Evolutionary conservation across 2,329 filamentous ascomycete species (phyloP), one percentile per base, ranked within the genome.

Genomic region (Beauveria sp.): DNA sequence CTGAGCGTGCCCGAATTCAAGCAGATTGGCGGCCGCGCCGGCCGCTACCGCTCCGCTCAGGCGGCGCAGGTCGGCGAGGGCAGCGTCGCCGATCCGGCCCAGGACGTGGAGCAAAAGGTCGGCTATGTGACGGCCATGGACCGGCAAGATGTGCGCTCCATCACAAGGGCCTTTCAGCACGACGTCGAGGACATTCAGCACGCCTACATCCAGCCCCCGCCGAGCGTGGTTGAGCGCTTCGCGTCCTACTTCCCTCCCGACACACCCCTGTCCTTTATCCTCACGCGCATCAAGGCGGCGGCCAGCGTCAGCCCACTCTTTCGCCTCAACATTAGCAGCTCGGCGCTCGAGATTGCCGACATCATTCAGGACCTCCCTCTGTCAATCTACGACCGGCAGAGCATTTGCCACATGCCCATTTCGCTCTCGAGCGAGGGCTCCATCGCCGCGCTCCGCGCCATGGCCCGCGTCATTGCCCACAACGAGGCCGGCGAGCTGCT

Each of bases 1-100:
- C 79, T 99, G 26, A 77, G 81, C 0, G 79, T 89, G 3, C 88
- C 92, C 0, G 90, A 97, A 66, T 81, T 97, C 68, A 97, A 96
- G 73, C 94, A 99, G 71, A 99, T 99, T 69, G 94, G 87, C 55
- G 94, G 94, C 20, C 86, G 94, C 66, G 94, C 94, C 14, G 94
- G 94, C 30, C 87, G 94, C 51, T 99, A 87, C 73, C 86, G 87
- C 61, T 87, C 88, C 30, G 90, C 90, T 2, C 77, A 80, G 30
- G 80, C 89, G 69, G 79, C 81, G 54, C 61, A 70, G 65, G 9
- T 59, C 64, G 3, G 41, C 61, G 37, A 46, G 14, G n/a, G 7
- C 37, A 24, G 24, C 56, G 20, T 10, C 34, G 34, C 20, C 40
- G 34, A 30, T 3, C 26, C 58, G 2, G 54, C 60, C 20, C 59